These are phyloP conservation scores for Castanea sativa DNA, from an alignment of 306 rosid genomes.

Conservation along the genomic window DNA sequence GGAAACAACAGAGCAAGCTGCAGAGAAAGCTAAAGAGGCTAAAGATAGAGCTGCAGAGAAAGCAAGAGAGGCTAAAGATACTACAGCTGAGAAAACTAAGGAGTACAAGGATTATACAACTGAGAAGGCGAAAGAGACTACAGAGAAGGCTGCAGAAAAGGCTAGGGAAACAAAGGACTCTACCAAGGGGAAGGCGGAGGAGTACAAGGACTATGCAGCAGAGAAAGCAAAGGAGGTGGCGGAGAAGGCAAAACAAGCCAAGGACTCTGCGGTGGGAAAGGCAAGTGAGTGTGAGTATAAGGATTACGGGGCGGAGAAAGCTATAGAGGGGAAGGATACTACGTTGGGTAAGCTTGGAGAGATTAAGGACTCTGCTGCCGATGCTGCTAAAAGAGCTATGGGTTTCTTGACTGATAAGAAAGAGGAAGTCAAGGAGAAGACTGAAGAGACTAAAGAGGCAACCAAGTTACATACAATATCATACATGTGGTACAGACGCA, in stretches of 20 bases:
- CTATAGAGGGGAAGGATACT: conserved; percentile 11
- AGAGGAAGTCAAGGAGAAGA: conserved; percentile 48
- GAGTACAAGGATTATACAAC: conserved; percentile 12
- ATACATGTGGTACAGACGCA: no score
- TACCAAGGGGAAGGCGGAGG: conserved; percentile 22
- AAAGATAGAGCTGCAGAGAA: not conserved
- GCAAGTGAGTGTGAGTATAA: conserved; percentile 19
- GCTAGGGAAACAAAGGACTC: conserved; percentile 34
- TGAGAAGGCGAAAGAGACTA: conserved; percentile 17
- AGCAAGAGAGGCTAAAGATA: not conserved
- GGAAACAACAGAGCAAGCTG: not conserved
- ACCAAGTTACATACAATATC: conserved; percentile 30
- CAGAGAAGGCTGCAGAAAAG: conserved; percentile 25
- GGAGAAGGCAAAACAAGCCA: conserved; percentile 27
- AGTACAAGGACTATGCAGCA: conserved; percentile 25
- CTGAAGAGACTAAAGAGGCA: conserved; percentile 38
- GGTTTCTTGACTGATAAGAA: conserved; percentile 57
- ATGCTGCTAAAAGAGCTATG: conserved; percentile 53
- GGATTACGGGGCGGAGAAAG: not conserved
- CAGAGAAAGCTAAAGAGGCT: not conserved
- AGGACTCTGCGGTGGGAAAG: conserved; percentile 26
- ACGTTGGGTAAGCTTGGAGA: conserved; percentile 30
- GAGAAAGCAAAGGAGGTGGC: conserved; percentile 32
- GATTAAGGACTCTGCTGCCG: conserved; percentile 16
- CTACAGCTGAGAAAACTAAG: not conserved